Conservation (phyloP, 495 filamentous ascomycete genomes). For the Neurospora sp. region DNA sequence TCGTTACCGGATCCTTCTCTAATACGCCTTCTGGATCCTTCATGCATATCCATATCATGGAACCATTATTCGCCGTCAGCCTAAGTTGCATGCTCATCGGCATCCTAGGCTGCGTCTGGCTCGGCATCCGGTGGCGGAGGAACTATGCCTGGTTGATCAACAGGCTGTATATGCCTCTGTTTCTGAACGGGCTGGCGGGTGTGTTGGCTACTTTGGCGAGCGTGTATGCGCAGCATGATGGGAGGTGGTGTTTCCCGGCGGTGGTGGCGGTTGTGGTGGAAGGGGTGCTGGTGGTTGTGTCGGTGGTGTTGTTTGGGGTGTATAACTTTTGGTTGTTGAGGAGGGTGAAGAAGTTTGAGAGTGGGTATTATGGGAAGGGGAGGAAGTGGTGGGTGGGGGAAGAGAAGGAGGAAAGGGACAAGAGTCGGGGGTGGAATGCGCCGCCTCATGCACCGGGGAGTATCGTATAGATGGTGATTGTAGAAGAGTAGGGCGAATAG, state of each 20-base stretch:
- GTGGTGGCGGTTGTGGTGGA: conserved; percentile 26
- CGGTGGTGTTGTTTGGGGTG: conserved; percentile 18
- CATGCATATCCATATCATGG: background rate
- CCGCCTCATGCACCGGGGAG: conserved; percentile 10
- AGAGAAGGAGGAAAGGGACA: background rate
- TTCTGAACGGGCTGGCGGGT: conserved; percentile 37
- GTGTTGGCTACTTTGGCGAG: conserved; percentile 37
- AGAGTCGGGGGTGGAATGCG: background rate
- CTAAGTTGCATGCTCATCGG: conserved; percentile 18
- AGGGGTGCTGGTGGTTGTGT: conserved; percentile 9
- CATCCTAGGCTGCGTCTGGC: conserved; percentile 7
- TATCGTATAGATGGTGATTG: conserved; percentile 2
- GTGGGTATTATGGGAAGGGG: background rate
- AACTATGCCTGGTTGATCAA: conserved; percentile 39
- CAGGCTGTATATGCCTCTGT: conserved; percentile 29
- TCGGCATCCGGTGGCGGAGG: conserved; percentile 18
- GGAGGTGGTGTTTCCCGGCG: conserved; percentile 36
- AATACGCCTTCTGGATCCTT: background rate
- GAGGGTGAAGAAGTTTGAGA: conserved; percentile 15
- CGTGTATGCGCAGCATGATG: conserved; percentile 37
- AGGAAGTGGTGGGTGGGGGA: background rate
- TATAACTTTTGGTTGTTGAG: conserved; percentile 25
- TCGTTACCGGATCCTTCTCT: conserved; percentile 27
- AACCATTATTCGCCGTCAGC: conserved; percentile 16
- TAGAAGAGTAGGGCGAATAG: background rate